Evolutionary conservation across 1,139 yeast species (phyloP), one percentile per base, ranked within the genome.

Genomic region (Saccharomyces hybrid): DNA sequence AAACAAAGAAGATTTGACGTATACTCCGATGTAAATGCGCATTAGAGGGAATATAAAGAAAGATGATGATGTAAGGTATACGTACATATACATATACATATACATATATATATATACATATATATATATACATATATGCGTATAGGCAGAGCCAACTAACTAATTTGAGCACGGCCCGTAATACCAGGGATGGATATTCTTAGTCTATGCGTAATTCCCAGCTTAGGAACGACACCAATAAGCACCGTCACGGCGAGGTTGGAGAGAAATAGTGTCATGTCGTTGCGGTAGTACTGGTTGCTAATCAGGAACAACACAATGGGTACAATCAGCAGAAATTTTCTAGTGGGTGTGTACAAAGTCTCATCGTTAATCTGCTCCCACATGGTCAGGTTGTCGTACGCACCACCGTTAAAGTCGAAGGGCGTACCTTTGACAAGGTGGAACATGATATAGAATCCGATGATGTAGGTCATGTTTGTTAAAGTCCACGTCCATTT

Each of bases 321-420:
- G 44, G 99, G 99, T 14, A 93, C 97, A 57, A 88, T 83, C 75
- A 91, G 81, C 63, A 93, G 76, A 68, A 90, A 93, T 73, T 93
- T 93, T 76, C 93, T 90, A 28, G 97, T 84, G 5, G 99, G 99
- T 0, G 99, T 93, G 70, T 91, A 93, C 70, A 90, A 96, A 68
- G 90, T 97, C 58, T 98, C 99, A 65, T 91, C 86, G 71, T 93
- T 97, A 60, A 93, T 86, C 73, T 93, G 99, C 72, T 93, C 99
- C 99, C 99, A 93, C 97, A 93, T 88, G 29, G 97, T 93, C 64
- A 93, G 78, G 67, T 89, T 86, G 70, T 93, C 99, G 71, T 87
- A 93, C 0, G 98, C 98, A 47, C 99, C 99, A 44, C 89, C 86
- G 69, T 91, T 93, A 75, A 91, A 90, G 63, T 93, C 99, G 70